Evolutionary conservation across 1,284 basidiomycete species (phyloP).

Genomic region (Takashimella koratensis): DNA sequence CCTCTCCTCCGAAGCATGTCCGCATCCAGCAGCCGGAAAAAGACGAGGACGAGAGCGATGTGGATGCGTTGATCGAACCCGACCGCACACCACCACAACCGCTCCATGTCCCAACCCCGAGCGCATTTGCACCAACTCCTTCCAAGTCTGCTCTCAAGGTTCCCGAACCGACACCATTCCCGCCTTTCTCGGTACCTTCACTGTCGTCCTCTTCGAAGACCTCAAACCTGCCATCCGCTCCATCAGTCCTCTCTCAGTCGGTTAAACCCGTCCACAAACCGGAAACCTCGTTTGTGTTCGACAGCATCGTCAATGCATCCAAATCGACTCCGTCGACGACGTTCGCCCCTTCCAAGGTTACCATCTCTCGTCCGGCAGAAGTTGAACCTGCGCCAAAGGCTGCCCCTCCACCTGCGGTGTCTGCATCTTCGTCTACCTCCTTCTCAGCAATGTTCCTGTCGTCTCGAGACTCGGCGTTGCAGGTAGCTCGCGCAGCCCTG

Average conservation of each 20-base stretch:
- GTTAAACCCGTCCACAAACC: neutral
- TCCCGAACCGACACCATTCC: constrained; percentile 22
- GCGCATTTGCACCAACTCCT: neutral
- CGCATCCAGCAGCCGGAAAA: neutral
- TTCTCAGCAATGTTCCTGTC: constrained; percentile 24
- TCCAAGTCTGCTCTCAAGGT: constrained; percentile 3
- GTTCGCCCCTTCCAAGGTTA: constrained; percentile 9
- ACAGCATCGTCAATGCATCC: constrained; percentile 9
- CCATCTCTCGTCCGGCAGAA: constrained; percentile 1
- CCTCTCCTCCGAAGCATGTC: neutral
- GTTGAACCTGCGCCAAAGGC: neutral
- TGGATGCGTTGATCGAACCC: constrained; percentile 4
- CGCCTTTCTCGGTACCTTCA: constrained; percentile 11
- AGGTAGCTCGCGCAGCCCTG: constrained; percentile 29
- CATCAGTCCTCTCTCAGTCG: neutral
- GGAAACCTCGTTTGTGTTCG: constrained; percentile 3
- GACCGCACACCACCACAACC: too few species aligned
- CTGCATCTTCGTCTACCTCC: neutral
- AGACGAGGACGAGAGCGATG: constrained; percentile 11
- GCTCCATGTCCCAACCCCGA: neutral
- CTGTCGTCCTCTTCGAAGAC: constrained; percentile 13
- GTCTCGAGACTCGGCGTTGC: constrained; percentile 37
- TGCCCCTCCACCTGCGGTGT: neutral
- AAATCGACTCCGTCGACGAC: constrained; percentile 8
- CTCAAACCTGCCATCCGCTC: neutral